phyloP scores from a whole-genome alignment of 2,329 filamentous ascomycete genomes.

The Lachnellula occidentalis region DNA sequence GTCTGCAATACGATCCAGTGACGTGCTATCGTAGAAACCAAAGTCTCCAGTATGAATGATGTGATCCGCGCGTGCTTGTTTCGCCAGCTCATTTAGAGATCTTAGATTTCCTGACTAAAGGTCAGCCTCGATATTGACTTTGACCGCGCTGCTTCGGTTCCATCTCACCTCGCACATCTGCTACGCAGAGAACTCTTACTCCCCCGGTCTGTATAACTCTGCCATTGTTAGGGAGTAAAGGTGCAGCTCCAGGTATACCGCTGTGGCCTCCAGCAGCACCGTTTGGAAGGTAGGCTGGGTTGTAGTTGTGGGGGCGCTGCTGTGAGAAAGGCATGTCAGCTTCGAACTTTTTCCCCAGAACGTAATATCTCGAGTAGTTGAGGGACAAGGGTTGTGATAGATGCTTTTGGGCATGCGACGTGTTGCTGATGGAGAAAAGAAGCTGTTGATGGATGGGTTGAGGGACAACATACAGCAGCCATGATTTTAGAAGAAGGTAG shows the following conservation, averaged over 20 bases:
- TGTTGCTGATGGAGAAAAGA: neutral
- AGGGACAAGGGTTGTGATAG: neutral
- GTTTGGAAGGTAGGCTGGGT: slow-evolving; percentile 52
- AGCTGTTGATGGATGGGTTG: slow-evolving; percentile 7
- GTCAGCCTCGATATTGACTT: slow-evolving; percentile 20
- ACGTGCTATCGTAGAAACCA: slow-evolving; percentile 96
- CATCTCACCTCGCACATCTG: slow-evolving; percentile 62
- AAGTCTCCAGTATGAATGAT: slow-evolving; percentile 99
- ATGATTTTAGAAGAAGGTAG: slow-evolving; percentile 17
- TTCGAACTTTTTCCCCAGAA: neutral
- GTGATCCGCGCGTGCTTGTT: slow-evolving; percentile 89
- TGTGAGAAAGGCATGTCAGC: slow-evolving; percentile 23
- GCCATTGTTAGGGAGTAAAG: slow-evolving; percentile 62
- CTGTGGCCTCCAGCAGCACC: slow-evolving; percentile 45
- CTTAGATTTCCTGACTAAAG: slow-evolving; percentile 71
- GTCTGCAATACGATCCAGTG: slow-evolving; percentile 93
- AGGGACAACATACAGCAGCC: slow-evolving; percentile 26
- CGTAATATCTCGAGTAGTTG: neutral
- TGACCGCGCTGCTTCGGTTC: neutral
- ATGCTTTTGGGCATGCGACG: neutral
- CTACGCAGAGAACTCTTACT: slow-evolving; percentile 63
- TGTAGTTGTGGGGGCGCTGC: slow-evolving; percentile 32
- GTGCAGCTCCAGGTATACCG: slow-evolving; percentile 52
- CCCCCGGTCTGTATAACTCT: slow-evolving; percentile 61
- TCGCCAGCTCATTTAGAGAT: slow-evolving; percentile 94